Evolutionary conservation across 768 basidiomycete genomes (phyloP), one percentile per base, ranked within the genome.

Genomic region (Jaapia argillacea): DNA sequence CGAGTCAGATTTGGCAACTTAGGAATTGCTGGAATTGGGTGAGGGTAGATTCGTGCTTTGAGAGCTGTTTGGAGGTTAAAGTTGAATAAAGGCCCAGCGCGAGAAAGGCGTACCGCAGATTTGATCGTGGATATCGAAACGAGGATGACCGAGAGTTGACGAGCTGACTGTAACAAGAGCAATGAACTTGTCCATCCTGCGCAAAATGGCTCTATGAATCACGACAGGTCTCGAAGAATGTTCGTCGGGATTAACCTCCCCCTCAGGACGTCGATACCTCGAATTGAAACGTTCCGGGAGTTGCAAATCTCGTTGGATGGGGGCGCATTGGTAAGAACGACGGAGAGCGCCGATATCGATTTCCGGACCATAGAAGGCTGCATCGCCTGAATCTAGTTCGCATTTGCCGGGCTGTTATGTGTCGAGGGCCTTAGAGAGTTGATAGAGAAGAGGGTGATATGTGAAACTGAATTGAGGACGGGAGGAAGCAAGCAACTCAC

Each of bases 361-460:
- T 71, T 98, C 97, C 50, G 96, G 96, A 0, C 96, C 96, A 65
- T 99, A 99, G 75, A 99, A 99, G 6, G 96, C 96, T 40, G 94
- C 96, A 55, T 99, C 96, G 36, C 92, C 94, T 6, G 88, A 87
- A 62, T 96, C 94, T 45, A 93, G 63, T 43, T 81, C 75, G 96
- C 96, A 99, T 51, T 85, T 74, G 38, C 88, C 91, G 0, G 89
- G 78, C 52, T 92, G 85, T 45, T 78, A 75, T 54, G 81, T 82
- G 26, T 98, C 87, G 41, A 99, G 77, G 1, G 89, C 84, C 51
- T 72, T 68, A 42, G 71, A 81, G 42, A 93, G 75, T 85, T 90
- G 88, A 85, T 92, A 58, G 31, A 35, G 33, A 24, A 27, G 23
- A 36, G 26, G 6, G 20, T 40, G 10, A n/a, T n/a, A n/a, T n/a